Conservation (phyloP, 1,284 basidiomycete species). For the Sporisorium reilianum region DNA sequence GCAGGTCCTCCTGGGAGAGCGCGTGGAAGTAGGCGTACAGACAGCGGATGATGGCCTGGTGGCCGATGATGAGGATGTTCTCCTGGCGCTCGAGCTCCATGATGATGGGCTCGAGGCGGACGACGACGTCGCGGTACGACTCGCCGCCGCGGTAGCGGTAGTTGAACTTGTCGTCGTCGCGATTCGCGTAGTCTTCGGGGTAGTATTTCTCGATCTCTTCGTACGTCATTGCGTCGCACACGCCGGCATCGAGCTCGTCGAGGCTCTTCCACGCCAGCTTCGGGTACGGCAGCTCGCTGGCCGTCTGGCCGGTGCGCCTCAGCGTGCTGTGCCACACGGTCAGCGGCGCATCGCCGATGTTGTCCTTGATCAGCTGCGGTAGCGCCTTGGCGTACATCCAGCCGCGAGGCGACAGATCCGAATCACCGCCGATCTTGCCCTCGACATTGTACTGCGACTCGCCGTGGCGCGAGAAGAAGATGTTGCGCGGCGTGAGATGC, state of each 20-base stretch:
- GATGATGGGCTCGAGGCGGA: slow-evolving; percentile 95
- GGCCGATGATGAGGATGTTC: slow-evolving; percentile 95
- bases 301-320: slow-evolving; percentile 91
- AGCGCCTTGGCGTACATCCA: slow-evolving; percentile 86
- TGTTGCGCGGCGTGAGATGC: slow-evolving; percentile 94
- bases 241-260: slow-evolving; percentile 97
- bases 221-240: slow-evolving; percentile 99
- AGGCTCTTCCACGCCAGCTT: slow-evolving; percentile 99
- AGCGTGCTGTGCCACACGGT: slow-evolving; percentile 99
- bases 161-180: slow-evolving; percentile 99
- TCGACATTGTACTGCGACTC: slow-evolving; percentile 97
- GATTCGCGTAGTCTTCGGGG: slow-evolving; percentile 97
- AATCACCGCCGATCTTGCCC: slow-evolving; percentile 97
- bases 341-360: slow-evolving; percentile 87
- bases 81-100: slow-evolving; percentile 98
- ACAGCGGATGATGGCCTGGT: slow-evolving; percentile 76
- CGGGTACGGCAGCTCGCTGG: slow-evolving; percentile 81
- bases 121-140: slow-evolving; percentile 90
- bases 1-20: slow-evolving; percentile 89
- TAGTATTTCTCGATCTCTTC: slow-evolving; percentile 94
- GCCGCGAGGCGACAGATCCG: slow-evolving; percentile 84
- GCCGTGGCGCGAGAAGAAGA: slow-evolving; percentile 96
- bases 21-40: slow-evolving; percentile 93
- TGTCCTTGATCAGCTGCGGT: slow-evolving; percentile 87
- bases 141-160: slow-evolving; percentile 93